A percentile compares a stretch with the other conserved stretches of the same genome.
Evolutionary conservation across 1,284 basidiomycete species (phyloP).

Genomic region (Boletus smithii): DNA sequence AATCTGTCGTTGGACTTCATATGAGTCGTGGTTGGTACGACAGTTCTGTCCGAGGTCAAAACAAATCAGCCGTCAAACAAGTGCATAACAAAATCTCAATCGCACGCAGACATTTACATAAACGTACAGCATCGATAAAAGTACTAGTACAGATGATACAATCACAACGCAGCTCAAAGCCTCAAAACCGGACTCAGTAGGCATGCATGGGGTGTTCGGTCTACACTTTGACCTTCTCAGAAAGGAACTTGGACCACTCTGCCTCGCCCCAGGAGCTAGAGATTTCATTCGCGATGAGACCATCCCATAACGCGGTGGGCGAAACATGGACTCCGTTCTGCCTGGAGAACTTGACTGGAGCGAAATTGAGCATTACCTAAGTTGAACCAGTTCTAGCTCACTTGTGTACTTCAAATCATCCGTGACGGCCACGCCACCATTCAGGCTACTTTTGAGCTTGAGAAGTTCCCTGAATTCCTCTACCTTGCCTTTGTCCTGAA

Average conservation of each 20-base stretch:
- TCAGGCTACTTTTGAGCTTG: slow-evolving; percentile 59
- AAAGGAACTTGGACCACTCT: slow-evolving; percentile 85
- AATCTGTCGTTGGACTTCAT: no score
- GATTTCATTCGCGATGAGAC: slow-evolving; percentile 74
- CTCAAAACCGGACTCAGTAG: neutral
- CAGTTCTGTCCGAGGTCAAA: no score
- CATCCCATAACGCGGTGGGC: slow-evolving; percentile 85
- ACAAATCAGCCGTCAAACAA: no score
- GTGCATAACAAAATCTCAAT: no score
- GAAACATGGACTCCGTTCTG: slow-evolving; percentile 94
- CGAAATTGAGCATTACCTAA: neutral
- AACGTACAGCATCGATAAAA: no score
- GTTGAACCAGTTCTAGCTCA: slow-evolving; percentile 35
- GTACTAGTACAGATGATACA: no score
- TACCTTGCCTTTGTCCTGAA: slow-evolving; percentile 43
- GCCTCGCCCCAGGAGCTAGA: slow-evolving; percentile 81
- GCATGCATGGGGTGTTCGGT: no score
- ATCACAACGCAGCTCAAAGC: no score
- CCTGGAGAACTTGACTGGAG: slow-evolving; percentile 78
- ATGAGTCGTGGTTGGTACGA: no score
- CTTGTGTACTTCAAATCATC: slow-evolving; percentile 85
- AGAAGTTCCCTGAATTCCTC: slow-evolving; percentile 62
- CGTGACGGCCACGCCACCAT: slow-evolving; percentile 75
- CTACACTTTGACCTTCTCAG: slow-evolving; percentile 53
- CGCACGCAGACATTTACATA: no score